Percentiles rank a stretch among this genome's conserved stretches.
Evolutionary conservation across 2,329 filamentous ascomycete genomes (phyloP).

Genomic region (Pestalotiopsis sp.): DNA sequence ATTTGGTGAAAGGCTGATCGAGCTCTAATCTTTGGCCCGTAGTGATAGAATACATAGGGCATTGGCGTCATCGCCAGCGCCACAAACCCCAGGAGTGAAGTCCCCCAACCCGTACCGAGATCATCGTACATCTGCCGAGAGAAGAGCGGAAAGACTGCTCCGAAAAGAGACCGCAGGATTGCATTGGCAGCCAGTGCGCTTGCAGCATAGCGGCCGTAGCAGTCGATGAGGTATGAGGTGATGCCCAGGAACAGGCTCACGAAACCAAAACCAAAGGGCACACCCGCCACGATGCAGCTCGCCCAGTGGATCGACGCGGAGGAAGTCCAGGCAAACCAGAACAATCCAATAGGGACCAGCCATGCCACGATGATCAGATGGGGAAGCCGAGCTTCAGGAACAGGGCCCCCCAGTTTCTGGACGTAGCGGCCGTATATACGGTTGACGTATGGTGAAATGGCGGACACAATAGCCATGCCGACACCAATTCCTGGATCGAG

Average conservation of each 20-base stretch:
- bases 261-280: slow-evolving; percentile 12
- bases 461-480: slow-evolving; percentile 34
- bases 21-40: slow-evolving; percentile 12
- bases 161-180: slow-evolving; percentile 50
- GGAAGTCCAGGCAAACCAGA: slow-evolving; percentile 10
- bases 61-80: slow-evolving; percentile 26
- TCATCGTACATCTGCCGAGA: slow-evolving; percentile 51
- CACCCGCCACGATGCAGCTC: not conserved
- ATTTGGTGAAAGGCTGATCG: not conserved
- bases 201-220: slow-evolving; percentile 55
- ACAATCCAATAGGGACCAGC: slow-evolving; percentile 6
- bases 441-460: slow-evolving; percentile 8
- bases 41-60: slow-evolving; percentile 18
- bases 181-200: slow-evolving; percentile 60
- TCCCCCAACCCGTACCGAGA: slow-evolving; percentile 60
- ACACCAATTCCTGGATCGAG: slow-evolving; percentile 34
- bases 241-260: slow-evolving; percentile 24
- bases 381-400: slow-evolving; percentile 11
- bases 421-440: slow-evolving; percentile 21
- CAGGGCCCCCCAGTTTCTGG: not conserved
- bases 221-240: slow-evolving; percentile 53
- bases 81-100: slow-evolving; percentile 54
- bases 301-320: not conserved
- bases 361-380: slow-evolving; percentile 2
- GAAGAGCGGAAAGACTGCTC: slow-evolving; percentile 54